Evolutionary conservation across 495 filamentous ascomycete genomes (phyloP), one percentile per base, ranked within the genome.

Genomic region (Hamigera avellanea): DNA sequence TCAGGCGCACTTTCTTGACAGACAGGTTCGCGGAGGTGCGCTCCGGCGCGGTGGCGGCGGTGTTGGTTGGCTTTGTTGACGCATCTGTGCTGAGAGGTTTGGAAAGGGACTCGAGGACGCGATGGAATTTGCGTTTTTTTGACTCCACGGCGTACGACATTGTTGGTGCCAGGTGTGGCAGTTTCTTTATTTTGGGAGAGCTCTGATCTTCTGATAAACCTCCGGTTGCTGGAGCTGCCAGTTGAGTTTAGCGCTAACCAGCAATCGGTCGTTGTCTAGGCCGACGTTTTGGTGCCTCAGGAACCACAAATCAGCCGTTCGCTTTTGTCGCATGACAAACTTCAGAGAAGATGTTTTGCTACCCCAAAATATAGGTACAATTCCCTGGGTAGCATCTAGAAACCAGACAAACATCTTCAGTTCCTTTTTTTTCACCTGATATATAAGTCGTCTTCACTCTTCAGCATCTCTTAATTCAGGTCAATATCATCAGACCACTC

Each of bases 121-220:
- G 61, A 33, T 72, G 61, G 26, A 72, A 73, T 37, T 75, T 73
- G 17, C 69, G 62, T 48, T 73, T 73, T 35, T 70, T 73, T 6
- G 68, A 69, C 35, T 69, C 64, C 8, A 67, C 48, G 2, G 62
- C 67, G 48, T 69, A 71, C 8, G 72, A 69, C 56, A 76, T 68
- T 8, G 21, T 23, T 4, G 9, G 9, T 9, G 4, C 21, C 21
- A n/a, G 21, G 4, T 9, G 21, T 23, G 5, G 21, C 4, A 23
- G 9, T 4, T 23, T 23, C 21, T 23, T 23, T 9, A 23, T 5
- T 4, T 23, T 4, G 4, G 21, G 21, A 5, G 21, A 23, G 5
- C 5, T 6, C n/a, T 13, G 27, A 30, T 3, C 12, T 30, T 30
- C 4, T n/a, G 27, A 30, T 30, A 12, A 30, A 14, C 5, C 27